These are phyloP conservation scores for Phaseolus coccineus DNA, from an alignment of 331 rosid genomes.

Conservation along the genomic window DNA sequence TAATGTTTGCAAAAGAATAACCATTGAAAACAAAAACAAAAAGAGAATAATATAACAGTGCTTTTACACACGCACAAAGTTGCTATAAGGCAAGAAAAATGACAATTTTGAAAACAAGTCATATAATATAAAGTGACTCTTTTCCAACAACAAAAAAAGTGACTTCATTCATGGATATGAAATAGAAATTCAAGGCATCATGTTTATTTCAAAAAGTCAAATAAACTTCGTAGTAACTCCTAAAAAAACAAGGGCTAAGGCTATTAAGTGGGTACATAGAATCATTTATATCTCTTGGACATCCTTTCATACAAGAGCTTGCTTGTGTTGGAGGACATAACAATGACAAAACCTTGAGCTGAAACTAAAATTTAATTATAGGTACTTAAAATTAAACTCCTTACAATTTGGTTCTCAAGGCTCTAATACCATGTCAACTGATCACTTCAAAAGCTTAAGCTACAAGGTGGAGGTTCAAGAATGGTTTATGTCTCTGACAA, in stretches of 20 bases:
- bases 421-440: background rate
- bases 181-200: slow-evolving; percentile 9
- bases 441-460: background rate
- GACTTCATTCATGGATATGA: background rate
- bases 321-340: background rate
- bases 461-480: slow-evolving; percentile 18
- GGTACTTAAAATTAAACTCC: background rate
- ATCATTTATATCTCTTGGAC: slow-evolving; percentile 4
- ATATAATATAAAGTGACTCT: slow-evolving; percentile 6
- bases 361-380: background rate
- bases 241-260: background rate
- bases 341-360: background rate
- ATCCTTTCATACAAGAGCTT: background rate
- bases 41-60: slow-evolving; percentile 4
- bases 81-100: slow-evolving; percentile 3
- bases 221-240: background rate
- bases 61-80: background rate
- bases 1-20: slow-evolving; percentile 37
- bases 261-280: background rate
- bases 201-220: slow-evolving; percentile 6
- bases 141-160: slow-evolving; percentile 30
- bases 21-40: background rate
- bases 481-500: background rate
- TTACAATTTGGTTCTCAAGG: background rate
- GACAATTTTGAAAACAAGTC: slow-evolving; percentile 27